Conservation (phyloP, 169 alveolate genomes). For the Cryptosporidium felis region DNA sequence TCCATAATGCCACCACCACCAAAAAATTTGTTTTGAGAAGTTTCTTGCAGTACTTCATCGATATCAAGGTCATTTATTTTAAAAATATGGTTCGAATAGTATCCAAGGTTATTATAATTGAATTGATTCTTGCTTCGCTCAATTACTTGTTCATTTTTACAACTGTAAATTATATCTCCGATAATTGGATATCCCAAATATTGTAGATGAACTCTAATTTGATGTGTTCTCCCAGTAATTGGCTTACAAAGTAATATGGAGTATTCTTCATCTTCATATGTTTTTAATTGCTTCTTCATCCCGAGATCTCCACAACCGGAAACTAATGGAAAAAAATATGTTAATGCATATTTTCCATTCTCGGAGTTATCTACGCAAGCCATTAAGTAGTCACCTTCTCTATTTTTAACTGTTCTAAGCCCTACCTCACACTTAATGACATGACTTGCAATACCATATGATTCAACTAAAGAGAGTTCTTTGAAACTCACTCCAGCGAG, state of each 20-base stretch:
- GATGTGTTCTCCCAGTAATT: conserved; percentile 96
- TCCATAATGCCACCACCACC: conserved; percentile 65
- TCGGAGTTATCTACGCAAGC: neutral
- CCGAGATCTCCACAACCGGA: conserved; percentile 17
- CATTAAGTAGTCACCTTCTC: conserved; percentile 73
- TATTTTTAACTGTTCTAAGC: conserved; percentile 32
- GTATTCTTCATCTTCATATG: conserved; percentile 83
- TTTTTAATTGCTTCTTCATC: conserved; percentile 75
- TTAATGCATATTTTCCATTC: conserved; percentile 14
- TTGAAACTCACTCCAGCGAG: conserved; percentile 6
- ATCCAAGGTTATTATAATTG: neutral
- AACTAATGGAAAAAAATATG: conserved; percentile 54
- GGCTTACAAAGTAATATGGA: conserved; percentile 92
- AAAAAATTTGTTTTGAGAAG: conserved; percentile 8
- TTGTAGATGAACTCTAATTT: conserved; percentile 94
- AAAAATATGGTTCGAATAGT: neutral
- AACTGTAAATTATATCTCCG: conserved; percentile 77
- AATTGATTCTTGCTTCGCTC: neutral
- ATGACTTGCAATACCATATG: conserved; percentile 34
- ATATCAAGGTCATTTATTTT: neutral
- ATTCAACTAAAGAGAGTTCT: neutral
- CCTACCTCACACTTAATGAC: conserved; percentile 72
- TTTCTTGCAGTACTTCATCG: neutral
- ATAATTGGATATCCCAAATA: conserved; percentile 91
- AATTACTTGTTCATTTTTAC: neutral